Evolutionary conservation across 129 eudicot genomes (phyloP), one percentile per base, ranked within the genome.

Genomic region (Escallonia rubra): DNA sequence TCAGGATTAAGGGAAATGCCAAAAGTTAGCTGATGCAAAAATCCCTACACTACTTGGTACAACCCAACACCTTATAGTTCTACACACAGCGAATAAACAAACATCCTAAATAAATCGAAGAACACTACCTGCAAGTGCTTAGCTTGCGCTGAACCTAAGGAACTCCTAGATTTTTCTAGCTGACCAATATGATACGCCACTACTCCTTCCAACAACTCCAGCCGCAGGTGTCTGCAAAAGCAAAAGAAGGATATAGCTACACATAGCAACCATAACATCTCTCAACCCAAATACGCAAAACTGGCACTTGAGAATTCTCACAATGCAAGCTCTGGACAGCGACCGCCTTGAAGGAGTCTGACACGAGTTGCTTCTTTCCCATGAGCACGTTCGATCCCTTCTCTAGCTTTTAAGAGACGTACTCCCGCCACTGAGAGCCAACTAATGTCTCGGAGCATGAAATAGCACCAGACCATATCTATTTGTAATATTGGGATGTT

Each of bases 391-490:
- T 83, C 89, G 46, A 92, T 82, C 56, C 98, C 98, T 68, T 73
- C 76, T 69, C 96, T 86, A 40, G 98, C 98, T 69, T 89, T 84
- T 71, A 86, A 79, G 59, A 92, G 96, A 61, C 98, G 95, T 54
- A 78, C 74, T 34, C 96, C 98, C 2, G 98, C 98, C 56, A 79
- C 79, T 65, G 96, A 81, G 34, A 92, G 86, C 82, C 82, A 88
- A 60, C 89, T 86, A 61, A 92, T 89, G 70, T 92, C 98, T 62
- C 83, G 87, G 57, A 92, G 98, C 98, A 92, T 92, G 43, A 88
- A 92, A 71, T 92, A 92, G 79, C 98, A 92, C 98, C 98, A 92
- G 10, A 89, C 98, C 83, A 86, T 86, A 72, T 92, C 96, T 69
- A 92, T 84, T 86, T 88, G 95, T 59, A 92, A 84, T 67, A 92